A percentile compares a stretch with the other conserved stretches of the same genome.
Evolutionary conservation across 345 rosid species (phyloP).

Genomic region (Hevea brasiliensis): DNA sequence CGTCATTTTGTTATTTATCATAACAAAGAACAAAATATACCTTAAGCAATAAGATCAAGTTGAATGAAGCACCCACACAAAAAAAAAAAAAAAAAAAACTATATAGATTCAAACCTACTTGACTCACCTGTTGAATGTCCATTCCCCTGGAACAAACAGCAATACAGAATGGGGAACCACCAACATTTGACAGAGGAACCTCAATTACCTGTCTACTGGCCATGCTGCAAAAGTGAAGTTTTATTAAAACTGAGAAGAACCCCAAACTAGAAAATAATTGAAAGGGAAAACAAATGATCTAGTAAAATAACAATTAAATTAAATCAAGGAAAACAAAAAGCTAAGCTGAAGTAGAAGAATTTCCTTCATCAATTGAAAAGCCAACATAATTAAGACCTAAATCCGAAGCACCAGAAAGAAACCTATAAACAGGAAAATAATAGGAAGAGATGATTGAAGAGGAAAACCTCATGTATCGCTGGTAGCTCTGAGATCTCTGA

Average conservation of each 20-base stretch:
- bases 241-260: not conserved
- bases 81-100: not conserved
- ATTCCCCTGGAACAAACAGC: slow-evolving; percentile 78
- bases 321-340: not conserved
- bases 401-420: slow-evolving; percentile 5
- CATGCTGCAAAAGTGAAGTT: slow-evolving; percentile 63
- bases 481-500: slow-evolving; percentile 70
- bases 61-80: not conserved
- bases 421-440: slow-evolving; percentile 1
- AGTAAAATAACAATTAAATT: not conserved
- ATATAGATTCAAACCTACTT: slow-evolving; percentile 22
- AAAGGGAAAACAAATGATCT: slow-evolving; percentile 9
- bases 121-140: slow-evolving; percentile 70
- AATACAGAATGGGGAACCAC: slow-evolving; percentile 80
- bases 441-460: slow-evolving; percentile 18
- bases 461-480: slow-evolving; percentile 80
- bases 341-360: not conserved
- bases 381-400: slow-evolving; percentile 13
- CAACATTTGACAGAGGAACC: slow-evolving; percentile 73
- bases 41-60: not conserved
- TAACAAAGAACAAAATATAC: not conserved
- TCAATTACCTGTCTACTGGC: slow-evolving; percentile 88
- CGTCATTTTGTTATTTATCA: not conserved
- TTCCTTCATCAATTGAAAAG: not conserved
- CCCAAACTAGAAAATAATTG: slow-evolving; percentile 18